Percentiles rank a stretch among this genome's conserved stretches.
Conservation (phyloP, 805 yeast species). For the Kluyveromyces lactis region DNA sequence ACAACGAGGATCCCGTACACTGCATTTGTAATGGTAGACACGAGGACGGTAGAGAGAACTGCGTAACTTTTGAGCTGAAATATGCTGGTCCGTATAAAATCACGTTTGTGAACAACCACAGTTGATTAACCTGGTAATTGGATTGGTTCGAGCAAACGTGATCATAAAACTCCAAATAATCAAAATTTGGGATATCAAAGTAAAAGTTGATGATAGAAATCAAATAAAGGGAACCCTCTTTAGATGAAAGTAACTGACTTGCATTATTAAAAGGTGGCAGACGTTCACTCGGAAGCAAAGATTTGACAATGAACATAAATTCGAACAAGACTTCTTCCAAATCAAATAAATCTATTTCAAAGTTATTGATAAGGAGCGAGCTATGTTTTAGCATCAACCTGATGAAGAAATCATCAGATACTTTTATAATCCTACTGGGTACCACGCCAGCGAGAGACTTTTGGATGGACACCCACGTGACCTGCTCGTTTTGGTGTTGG, state of each 20-base stretch:
- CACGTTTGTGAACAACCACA: constrained; percentile 10
- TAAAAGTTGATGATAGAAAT: constrained; percentile 18
- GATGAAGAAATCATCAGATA: constrained; percentile 9
- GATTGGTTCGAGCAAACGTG: constrained; percentile 12
- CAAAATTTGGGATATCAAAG: constrained; percentile 16
- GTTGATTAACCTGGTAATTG: constrained; percentile 6
- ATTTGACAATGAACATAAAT: constrained; percentile 7
- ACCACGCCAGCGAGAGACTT: constrained; percentile 1
- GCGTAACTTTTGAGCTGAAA: constrained; percentile 1
- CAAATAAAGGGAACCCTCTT: constrained; percentile 10
- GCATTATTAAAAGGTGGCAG: constrained; percentile 4
- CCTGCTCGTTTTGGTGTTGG: neutral
- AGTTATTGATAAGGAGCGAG: constrained; percentile 13
- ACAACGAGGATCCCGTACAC: neutral
- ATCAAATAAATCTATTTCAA: constrained; percentile 5
- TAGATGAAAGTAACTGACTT: constrained; percentile 6
- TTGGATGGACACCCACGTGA: neutral
- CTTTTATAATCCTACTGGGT: constrained; percentile 9
- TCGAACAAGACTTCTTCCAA: constrained; percentile 9
- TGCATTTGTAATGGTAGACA: neutral
- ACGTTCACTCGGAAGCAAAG: constrained; percentile 4
- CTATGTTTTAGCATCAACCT: constrained; percentile 7
- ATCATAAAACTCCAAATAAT: constrained; percentile 11
- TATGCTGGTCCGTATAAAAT: constrained; percentile 7
- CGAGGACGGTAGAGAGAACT: neutral